Base-by-base conservation (phyloP, 768 basidiomycete species). In the Lactarius trivialis region DNA sequence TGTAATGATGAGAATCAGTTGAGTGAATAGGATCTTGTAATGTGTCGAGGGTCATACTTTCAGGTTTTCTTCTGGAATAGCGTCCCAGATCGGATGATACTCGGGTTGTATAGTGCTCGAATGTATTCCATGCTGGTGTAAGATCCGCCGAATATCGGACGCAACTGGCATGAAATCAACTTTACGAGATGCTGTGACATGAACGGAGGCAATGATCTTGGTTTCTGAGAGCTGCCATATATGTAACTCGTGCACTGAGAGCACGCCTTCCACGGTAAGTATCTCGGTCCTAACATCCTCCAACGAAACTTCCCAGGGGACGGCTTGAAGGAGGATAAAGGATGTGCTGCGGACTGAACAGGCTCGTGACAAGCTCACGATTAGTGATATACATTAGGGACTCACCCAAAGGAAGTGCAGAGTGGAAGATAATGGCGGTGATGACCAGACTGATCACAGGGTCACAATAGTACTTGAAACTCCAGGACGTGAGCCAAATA, bases 181-280 rank as follows among this genome's bases (percentile, higher is more conserved):
- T 24, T 84, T 83, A 54, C 86, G 81, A 41, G 85, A 85, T 8
- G 93, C 85, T 68, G 91, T 82, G 53, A 99, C 92, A 74, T 99
- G 97, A 28, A 99, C 96, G 2, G 91, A 95, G 11, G 95, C 95
- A 48, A 99, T 89, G 58, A 94, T 85, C 72, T 97, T 98, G 60
- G 83, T 85, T 75, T 99, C 97, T 11, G 93, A 95, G 53, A 99
- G 82, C 70, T 96, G 93, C 97, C 97, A 99, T 57, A 98, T 85
- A 74, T 99, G 97, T 30, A 99, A 80, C 71, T 98, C 93, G 69
- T 98, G 97, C 32, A 98, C 77, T 26, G 89, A 90, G 56, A 86
- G 75, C 30, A 95, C 97, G 53, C 97, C 96, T 4, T 88, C 81
- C 28, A 98, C 89, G 4, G 76, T 77, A 15, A 89, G 78, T 60